Evolutionary conservation across 306 rosid genomes (phyloP), one percentile per base, ranked within the genome.

Genomic region (Trichosanthes cucumerina): DNA sequence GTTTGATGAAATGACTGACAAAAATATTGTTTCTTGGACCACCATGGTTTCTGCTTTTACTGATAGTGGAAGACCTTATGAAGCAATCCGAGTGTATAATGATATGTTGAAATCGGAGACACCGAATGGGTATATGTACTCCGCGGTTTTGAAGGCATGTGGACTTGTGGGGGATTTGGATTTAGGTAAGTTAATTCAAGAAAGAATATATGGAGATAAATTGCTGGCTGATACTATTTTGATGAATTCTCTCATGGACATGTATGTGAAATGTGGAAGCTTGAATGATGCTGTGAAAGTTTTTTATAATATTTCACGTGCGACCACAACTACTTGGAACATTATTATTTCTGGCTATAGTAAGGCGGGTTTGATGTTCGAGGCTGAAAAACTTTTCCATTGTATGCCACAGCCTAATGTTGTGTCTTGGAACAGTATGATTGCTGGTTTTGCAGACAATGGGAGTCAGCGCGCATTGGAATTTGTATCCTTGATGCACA

Each of bases 181-280:
- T 47, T 80, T 85, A 77, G 97, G 97, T 28, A 90, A 83, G 79
- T 23, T 78, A 71, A 83, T 92, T 80, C 95, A 86, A 78, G 80
- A 63, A 18, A 82, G 78, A 50, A 56, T 94, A 63, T 72, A 54
- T 79, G 62, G 79, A 52, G 86, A 74, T 34, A 81, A 78, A 43
- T 76, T 90, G 80, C 87, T 84, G 80, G 83, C 59, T 79, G 98
- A 94, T 78, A 85, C 85, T 41, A 92, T 88, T 86, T 76, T 94
- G 88, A 87, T 92, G 97, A 94, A 94, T 83, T 81, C 90, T 50
- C 93, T 90, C 65, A 82, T 94, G 95, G 97, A 92, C 71, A 89
- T 94, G 98, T 92, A 85, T 62, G 87, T 91, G 64, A 94, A 90
- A 86, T 90, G 97, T 88, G 92, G 92, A 68, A 88, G 81, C 81